A percentile compares a stretch with the other conserved stretches of the same genome.
Evolutionary conservation across 495 filamentous ascomycete species (phyloP).

Genomic region (Chaetomidium leptoderma): DNA sequence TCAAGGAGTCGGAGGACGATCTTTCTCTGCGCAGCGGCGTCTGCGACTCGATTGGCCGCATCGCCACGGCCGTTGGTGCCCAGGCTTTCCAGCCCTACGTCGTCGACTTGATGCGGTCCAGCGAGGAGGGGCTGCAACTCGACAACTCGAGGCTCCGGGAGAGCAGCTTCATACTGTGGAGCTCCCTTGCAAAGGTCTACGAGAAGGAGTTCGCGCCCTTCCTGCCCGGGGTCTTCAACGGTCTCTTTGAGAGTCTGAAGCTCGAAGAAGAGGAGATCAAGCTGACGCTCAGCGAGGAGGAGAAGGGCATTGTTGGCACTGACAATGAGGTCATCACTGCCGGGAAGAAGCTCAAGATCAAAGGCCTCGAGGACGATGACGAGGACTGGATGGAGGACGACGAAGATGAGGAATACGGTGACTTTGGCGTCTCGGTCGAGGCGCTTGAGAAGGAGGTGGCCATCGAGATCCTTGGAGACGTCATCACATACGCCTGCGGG

Average conservation of each 20-base stretch:
- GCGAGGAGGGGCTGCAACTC: conserved; percentile 85
- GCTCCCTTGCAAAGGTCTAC: conserved; percentile 89
- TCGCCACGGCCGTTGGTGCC: conserved; percentile 82
- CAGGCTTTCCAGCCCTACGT: conserved; percentile 88
- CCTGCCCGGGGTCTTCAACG: conserved; percentile 78
- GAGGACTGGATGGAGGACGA: conserved; percentile 57
- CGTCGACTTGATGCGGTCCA: conserved; percentile 78
- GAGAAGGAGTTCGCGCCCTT: conserved; percentile 83
- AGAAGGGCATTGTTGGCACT: conserved; percentile 62
- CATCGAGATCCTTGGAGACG: conserved; percentile 87
- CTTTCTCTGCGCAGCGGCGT: conserved; percentile 85
- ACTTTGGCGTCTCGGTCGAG: conserved; percentile 73
- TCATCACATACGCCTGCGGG: conserved; percentile 76
- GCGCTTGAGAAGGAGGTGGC: conserved; percentile 97
- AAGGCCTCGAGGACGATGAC: conserved; percentile 55
- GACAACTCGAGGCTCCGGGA: conserved; percentile 87
- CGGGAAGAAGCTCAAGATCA: conserved; percentile 81
- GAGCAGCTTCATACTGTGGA: conserved; percentile 96
- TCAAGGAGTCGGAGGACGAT: conserved; percentile 87
- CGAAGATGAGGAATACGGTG: conserved; percentile 80
- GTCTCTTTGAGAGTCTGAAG: conserved; percentile 77
- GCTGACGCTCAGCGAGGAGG: conserved; percentile 71
- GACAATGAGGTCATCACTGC: conserved; percentile 67
- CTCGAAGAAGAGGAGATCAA: conserved; percentile 86
- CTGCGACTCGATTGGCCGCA: conserved; percentile 86